Base-by-base conservation (phyloP, 768 basidiomycete genomes). In the Russula vinacea region DNA sequence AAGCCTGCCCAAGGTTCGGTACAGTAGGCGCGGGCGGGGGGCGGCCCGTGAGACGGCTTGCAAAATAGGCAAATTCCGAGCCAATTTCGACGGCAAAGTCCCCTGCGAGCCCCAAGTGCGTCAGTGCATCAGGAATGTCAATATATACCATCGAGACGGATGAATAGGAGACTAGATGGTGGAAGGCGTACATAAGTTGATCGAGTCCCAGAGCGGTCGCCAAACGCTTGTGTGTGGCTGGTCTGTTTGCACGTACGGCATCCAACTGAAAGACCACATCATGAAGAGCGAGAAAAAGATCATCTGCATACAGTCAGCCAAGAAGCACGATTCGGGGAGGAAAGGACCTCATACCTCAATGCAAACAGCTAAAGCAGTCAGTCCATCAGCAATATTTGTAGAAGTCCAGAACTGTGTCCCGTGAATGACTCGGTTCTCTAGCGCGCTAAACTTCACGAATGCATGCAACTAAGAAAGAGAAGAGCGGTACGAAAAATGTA, bases 371-470 rank as follows among this genome's bases (percentile, higher is more conserved):
- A 97, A 79, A 0, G 94, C 92, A 66, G 85, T 89, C 35, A 95
- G 75, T 1, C 93, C 94, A 64, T 96, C 82, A 1, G 92, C 83
- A 56, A 96, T 84, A 71, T 96, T 95, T 3, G 88, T 86, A 40
- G 79, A 75, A 2, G 92, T 90, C 93, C 94, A 94, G 71, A 86
- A 93, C 61, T 81, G 53, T 0, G 90, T 92, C 24, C 77, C 91
- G 84, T 90, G 76, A 60, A 95, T 91, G 45, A 92, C 87, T 32
- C 78, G 74, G 53, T 86, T 81, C 71, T 87, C 83, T 35, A 97
- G 75, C 6, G 83, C 78, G 49, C 71, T 75, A 72, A 95, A 89
- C 86, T 92, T 58, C 45, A 72, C 62, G 19, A 56, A 56, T 0
- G 10, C 62, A 62, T n/a, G 39, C 26, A 35, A n/a, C n/a, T 39